Conservation (phyloP, 805 yeast genomes). For the Ogataea pilisensis region DNA sequence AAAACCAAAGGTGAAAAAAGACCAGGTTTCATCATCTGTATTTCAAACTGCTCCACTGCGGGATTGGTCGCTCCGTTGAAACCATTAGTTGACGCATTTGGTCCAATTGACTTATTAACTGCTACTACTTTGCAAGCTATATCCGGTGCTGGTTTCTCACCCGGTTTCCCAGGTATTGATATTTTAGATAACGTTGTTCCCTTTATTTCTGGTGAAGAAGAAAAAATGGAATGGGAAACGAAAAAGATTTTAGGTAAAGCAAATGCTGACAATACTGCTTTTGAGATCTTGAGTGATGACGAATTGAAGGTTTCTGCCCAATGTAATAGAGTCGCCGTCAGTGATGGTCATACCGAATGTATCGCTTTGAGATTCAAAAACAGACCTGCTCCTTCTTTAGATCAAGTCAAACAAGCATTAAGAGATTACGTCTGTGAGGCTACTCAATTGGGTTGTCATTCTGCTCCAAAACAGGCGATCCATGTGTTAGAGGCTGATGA, state of each 20-base stretch:
- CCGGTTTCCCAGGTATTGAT: conserved; percentile 96
- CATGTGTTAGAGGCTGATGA: conserved; percentile 88
- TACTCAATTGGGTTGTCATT: conserved; percentile 68
- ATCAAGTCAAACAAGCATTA: conserved; percentile 67
- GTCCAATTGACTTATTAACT: conserved; percentile 83
- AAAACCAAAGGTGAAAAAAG: conserved; percentile 49
- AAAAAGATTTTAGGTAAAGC: conserved; percentile 82
- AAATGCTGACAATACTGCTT: conserved; percentile 47
- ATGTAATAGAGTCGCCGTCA: conserved; percentile 94
- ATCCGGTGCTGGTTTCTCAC: conserved; percentile 97
- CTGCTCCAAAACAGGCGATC: conserved; percentile 91
- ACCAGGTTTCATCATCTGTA: conserved; percentile 87
- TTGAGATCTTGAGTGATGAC: conserved; percentile 56
- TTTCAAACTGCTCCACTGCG: conserved; percentile 97
- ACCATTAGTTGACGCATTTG: conserved; percentile 86
- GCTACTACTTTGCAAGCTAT: conserved; percentile 95
- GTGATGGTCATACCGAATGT: conserved; percentile 97
- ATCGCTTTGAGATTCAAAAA: conserved; percentile 79
- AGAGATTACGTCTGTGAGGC: conserved; percentile 82
- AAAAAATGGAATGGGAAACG: conserved; percentile 97
- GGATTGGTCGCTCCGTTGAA: conserved; percentile 95
- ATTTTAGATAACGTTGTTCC: conserved; percentile 93
- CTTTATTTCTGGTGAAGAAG: conserved; percentile 94
- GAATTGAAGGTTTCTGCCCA: conserved; percentile 90
- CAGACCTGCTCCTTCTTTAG: conserved; percentile 81